Evolutionary conservation across 768 basidiomycete genomes (phyloP), one percentile per base, ranked within the genome.

Genomic region (Boletus subparvulus): DNA sequence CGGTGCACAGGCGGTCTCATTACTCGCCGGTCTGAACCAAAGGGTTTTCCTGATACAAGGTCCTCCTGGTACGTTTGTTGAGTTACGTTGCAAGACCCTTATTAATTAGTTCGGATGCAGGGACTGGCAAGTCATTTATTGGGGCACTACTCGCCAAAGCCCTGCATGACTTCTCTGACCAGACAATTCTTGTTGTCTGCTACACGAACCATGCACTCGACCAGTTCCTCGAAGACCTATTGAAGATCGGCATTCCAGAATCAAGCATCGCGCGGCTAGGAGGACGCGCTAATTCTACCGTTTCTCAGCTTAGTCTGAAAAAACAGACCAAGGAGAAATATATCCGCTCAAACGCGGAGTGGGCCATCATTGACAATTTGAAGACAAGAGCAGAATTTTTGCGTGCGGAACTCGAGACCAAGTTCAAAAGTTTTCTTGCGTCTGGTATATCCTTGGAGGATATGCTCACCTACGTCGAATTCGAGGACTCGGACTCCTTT

Each of bases 131-230:
- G 58, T 87, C 85, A 0, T 87, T 87, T 61, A 83, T 88, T 26
- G 87, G 87, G 0, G 83, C 84, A 0, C 69, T 88, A 0, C 69
- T 88, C 1, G 84, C 83, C 0, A 88, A 87, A 58, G 71, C 78
- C 7, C 65, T 87, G 5, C 78, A 87, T 47, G 77, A 81, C 24
- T 68, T 68, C 54, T 79, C 79, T 0, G 35, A 61, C 0, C 71
- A 75, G 42, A 82, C 67, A 1, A 84, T 88, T 19, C 78, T 88
- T 11, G 84, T 88, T 2, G 82, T 86, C 39, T 87, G 86, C 60
- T 88, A 81, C 57, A 89, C 87, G 0, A 88, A 89, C 58, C 87
- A 89, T 55, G 87, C 87, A 0, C 77, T 89, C 0, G 87, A 88
- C 61, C 82, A 87, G 55, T 84, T 89, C 51, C 74, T 89, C 2